These are phyloP conservation scores for Rubroshorea leprosula DNA, from an alignment of 345 rosid genomes.

Conservation along the genomic window DNA sequence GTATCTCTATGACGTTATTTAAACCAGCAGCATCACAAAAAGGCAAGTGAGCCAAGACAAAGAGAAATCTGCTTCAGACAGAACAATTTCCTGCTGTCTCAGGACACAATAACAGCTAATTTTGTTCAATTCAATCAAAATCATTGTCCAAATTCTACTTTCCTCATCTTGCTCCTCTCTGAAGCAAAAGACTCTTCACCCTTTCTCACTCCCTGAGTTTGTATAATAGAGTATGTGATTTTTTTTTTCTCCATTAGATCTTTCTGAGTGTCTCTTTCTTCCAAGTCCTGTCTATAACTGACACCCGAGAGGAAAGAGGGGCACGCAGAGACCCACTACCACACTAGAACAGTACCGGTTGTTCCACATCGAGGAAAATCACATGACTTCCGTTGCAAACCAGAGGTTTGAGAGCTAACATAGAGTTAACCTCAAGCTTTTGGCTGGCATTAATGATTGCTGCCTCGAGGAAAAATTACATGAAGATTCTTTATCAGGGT, in stretches of 20 bases:
- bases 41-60: slow-evolving; percentile 15
- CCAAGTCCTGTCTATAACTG: slow-evolving; percentile 20
- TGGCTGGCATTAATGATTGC: slow-evolving; percentile 33
- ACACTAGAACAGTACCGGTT: slow-evolving; percentile 3
- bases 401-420: background rate
- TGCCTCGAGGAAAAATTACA: slow-evolving; percentile 4
- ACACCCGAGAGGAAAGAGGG: slow-evolving; percentile 16
- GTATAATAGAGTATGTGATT: too few species aligned
- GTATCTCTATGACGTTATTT: background rate
- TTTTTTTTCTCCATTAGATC: background rate
- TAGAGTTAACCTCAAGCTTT: background rate
- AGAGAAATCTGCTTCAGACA: slow-evolving; percentile 23
- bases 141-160: background rate
- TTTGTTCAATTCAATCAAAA: slow-evolving; percentile 18
- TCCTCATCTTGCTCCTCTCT: background rate
- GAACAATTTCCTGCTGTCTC: slow-evolving; percentile 11
- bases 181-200: background rate
- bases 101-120: background rate
- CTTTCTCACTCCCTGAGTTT: too few species aligned
- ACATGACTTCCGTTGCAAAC: background rate
- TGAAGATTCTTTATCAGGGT: slow-evolving; percentile 24
- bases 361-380: slow-evolving; percentile 5
- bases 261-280: background rate
- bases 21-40: background rate
- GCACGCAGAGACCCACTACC: slow-evolving; percentile 11